phyloP scores from a whole-genome alignment of 495 filamentous ascomycete genomes.

The Clavariopsis aquatica region DNA sequence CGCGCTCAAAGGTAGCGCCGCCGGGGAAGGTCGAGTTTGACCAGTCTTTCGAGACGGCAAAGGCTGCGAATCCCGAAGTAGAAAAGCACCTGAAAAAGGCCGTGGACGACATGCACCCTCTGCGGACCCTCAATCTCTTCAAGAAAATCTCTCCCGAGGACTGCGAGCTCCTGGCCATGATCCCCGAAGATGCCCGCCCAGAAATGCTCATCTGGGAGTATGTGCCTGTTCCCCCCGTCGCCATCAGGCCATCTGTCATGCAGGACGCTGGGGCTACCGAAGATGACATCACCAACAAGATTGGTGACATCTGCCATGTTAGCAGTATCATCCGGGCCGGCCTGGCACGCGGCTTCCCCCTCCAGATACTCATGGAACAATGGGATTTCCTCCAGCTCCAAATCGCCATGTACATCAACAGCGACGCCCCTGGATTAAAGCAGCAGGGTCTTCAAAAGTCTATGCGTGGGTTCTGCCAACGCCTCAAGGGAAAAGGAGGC shows the following conservation, averaged over 20 bases:
- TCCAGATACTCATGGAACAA: constrained; percentile 92
- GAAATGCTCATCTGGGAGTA: constrained; percentile 99
- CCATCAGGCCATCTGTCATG: constrained; percentile 87
- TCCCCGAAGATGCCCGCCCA: constrained; percentile 81
- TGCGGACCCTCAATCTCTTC: constrained; percentile 87
- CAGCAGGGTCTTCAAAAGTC: constrained; percentile 72
- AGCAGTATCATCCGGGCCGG: constrained; percentile 80
- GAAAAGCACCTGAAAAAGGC: constrained; percentile 88
- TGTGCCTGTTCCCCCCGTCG: constrained; percentile 87
- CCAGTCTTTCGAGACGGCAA: constrained; percentile 75
- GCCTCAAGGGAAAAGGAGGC: constrained; percentile 95
- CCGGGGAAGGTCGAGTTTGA: constrained; percentile 79
- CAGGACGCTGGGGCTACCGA: constrained; percentile 91
- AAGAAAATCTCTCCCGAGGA: constrained; percentile 80
- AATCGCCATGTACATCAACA: constrained; percentile 96
- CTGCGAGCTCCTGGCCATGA: constrained; percentile 86
- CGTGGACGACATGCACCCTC: constrained; percentile 89
- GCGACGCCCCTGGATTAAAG: constrained; percentile 86
- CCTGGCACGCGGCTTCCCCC: constrained; percentile 74
- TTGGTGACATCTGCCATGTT: constrained; percentile 89
- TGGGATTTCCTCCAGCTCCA: constrained; percentile 97
- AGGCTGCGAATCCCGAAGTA: constrained; percentile 71
- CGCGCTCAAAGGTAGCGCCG: constrained; percentile 78
- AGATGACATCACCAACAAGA: constrained; percentile 92
- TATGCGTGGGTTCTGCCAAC: constrained; percentile 90